Base-by-base conservation (phyloP, 1,284 basidiomycete species). In the Apiotrichum sp. region DNA sequence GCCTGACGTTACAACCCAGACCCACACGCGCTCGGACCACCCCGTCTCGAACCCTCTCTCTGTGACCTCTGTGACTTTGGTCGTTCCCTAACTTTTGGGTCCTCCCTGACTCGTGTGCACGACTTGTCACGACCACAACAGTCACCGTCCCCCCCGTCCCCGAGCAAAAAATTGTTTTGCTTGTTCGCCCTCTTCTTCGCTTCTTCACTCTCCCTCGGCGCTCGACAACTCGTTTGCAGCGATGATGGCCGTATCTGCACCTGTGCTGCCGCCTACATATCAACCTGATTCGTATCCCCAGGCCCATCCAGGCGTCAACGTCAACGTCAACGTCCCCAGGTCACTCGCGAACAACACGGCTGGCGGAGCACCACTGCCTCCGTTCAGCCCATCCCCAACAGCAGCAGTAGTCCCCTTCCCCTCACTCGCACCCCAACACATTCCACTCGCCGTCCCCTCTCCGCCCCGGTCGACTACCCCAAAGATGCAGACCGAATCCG, bases 171-270 rank as follows among this genome's bases (percentile, higher is more conserved):
- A 22, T 32, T 38, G 36, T 38, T 38, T 13, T 38, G 36, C 36
- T 39, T 50, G 41, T 42, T 32, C 10, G 13, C 36, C 9, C 40
- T 41, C n/a, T 40, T 31, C 40, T 35, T 16, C 35, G 13, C 33
- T 34, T 43, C 47, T 34, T 10, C 36, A 10, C 36, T 42, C 13
- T 3, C 42, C 31, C 42, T 47, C 32, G 33, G 13, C 36, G 34
- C 50, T 33, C 47, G n/a, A 14, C 22, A 43, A 45, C 22, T 5
- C 43, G 34, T 33, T 16, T 14, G 50, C 47, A 32, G 53, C 40
- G 49, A 62, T 62, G 61, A 62, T 62, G 61, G 61, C 55, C 22
- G 57, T 62, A 38, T 47, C 61, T 10, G 40, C 31, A 5, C 61
- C 61, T 14, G 50, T 59, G 40, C 47, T 56, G 50, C 61, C 55